These are phyloP conservation scores for Amanita inopinata DNA, from an alignment of 768 basidiomycete species.

Conservation along the genomic window DNA sequence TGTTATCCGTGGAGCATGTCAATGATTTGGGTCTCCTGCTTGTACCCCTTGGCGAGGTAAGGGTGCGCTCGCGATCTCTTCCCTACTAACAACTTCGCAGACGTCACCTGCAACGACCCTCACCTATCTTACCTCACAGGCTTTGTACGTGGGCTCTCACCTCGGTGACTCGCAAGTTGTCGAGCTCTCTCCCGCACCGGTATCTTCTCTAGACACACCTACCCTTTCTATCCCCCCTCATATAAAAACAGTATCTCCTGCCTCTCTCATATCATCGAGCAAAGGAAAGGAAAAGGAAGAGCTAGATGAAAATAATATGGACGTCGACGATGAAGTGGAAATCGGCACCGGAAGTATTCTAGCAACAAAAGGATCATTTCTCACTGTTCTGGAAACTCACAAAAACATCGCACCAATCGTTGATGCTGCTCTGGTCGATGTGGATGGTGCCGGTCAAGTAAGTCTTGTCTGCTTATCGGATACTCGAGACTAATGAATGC, in stretches of 20 bases:
- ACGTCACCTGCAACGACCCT: constrained; percentile 63
- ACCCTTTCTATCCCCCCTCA: constrained; percentile 45
- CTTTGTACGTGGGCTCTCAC: constrained; percentile 74
- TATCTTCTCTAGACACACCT: constrained; percentile 27
- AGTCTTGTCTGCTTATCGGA: constrained; percentile 11
- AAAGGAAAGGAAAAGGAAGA: constrained; percentile 32
- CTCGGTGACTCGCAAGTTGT: constrained; percentile 74
- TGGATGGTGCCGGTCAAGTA: constrained; percentile 64
- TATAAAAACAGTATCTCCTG: constrained; percentile 31
- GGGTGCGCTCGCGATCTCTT: constrained; percentile 12
- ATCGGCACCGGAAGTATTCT: constrained; percentile 36
- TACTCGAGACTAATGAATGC: background rate
- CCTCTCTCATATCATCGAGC: constrained; percentile 19
- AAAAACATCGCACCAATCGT: constrained; percentile 77
- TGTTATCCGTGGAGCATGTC: constrained; percentile 46
- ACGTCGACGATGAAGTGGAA: constrained; percentile 22
- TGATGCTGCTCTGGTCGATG: constrained; percentile 71
- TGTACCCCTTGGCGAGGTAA: constrained; percentile 65
- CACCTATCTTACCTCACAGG: constrained; percentile 61
- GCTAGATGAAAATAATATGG: constrained; percentile 22
- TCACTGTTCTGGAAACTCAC: constrained; percentile 54
- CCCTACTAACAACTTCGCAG: constrained; percentile 24
- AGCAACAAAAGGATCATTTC: constrained; percentile 40
- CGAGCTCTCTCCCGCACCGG: constrained; percentile 40
- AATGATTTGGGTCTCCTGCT: constrained; percentile 37